A percentile compares a stretch with the other conserved stretches of the same genome.
These are phyloP conservation scores for Dothistroma septosporum DNA, from an alignment of 2,329 filamentous ascomycete genomes.

Conservation along the genomic window DNA sequence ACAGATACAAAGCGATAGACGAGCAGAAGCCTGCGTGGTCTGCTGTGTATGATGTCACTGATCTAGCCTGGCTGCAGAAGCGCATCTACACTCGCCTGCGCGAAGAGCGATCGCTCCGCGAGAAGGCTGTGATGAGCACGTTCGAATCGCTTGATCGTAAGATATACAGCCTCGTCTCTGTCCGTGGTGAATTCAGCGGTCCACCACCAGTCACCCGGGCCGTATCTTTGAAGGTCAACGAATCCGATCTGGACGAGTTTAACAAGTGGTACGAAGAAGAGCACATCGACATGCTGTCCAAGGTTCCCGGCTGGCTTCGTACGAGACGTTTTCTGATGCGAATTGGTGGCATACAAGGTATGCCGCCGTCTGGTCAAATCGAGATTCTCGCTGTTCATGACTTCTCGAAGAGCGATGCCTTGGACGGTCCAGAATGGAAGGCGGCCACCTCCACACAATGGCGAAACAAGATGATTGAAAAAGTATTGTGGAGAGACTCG, in stretches of 20 bases:
- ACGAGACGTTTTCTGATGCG: slow-evolving; percentile 67
- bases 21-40: slow-evolving; percentile 63
- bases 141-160: slow-evolving; percentile 63
- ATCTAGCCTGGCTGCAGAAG: slow-evolving; percentile 66
- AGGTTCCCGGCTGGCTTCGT: slow-evolving; percentile 74
- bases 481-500: slow-evolving; percentile 55
- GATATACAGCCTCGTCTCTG: slow-evolving; percentile 63
- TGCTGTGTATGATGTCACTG: slow-evolving; percentile 75
- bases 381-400: slow-evolving; percentile 69
- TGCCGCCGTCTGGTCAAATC: slow-evolving; percentile 44
- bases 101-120: slow-evolving; percentile 46
- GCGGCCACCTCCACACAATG: slow-evolving; percentile 61
- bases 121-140: slow-evolving; percentile 57
- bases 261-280: slow-evolving; percentile 71
- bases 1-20: slow-evolving; percentile 71
- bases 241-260: slow-evolving; percentile 57
- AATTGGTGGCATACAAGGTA: slow-evolving; percentile 50
- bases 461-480: slow-evolving; percentile 55
- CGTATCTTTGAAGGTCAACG: slow-evolving; percentile 37
- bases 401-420: slow-evolving; percentile 62
- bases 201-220: slow-evolving; percentile 28
- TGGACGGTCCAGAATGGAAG: slow-evolving; percentile 61
- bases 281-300: slow-evolving; percentile 66
- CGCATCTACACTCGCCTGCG: slow-evolving; percentile 66
- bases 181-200: slow-evolving; percentile 36